phyloP scores from a whole-genome alignment of 2,329 filamentous ascomycete species.

The Phaeosphaeria sp. region DNA sequence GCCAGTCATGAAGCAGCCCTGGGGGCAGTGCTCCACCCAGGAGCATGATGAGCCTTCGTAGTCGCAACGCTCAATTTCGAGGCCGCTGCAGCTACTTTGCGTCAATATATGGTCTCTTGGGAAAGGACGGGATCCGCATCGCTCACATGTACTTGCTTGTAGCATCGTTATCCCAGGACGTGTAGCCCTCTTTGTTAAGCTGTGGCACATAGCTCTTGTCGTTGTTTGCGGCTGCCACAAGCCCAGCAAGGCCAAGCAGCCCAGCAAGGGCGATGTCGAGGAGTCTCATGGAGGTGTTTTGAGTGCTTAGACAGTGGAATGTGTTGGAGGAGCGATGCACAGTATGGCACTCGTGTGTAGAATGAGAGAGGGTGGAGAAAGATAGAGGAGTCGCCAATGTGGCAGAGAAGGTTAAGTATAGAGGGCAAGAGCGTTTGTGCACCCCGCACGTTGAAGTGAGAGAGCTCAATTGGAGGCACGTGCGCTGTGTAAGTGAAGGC shows the following conservation, averaged over 20 bases:
- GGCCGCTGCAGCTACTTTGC: not conserved
- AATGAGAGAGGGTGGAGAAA: not conserved
- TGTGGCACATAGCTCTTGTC: not conserved
- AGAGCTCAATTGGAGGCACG: not conserved
- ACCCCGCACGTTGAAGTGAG: not conserved
- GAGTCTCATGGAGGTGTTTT: slow-evolving; percentile 11
- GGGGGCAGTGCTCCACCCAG: slow-evolving; percentile 1
- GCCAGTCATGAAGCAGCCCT: slow-evolving; percentile 3
- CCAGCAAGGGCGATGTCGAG: slow-evolving; percentile 5
- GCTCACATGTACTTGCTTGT: not conserved
- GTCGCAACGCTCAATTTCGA: not conserved
- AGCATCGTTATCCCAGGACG: not conserved
- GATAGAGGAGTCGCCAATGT: not conserved
- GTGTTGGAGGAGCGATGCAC: too few relatives aligned
- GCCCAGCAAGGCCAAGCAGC: slow-evolving; percentile 5
- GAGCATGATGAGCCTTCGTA: not conserved
- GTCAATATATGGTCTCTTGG: not conserved
- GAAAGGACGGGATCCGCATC: not conserved
- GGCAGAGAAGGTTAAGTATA: not conserved
- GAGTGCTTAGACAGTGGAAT: not conserved
- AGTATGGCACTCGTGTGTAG: not conserved
- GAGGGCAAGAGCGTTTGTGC: slow-evolving; percentile 1
- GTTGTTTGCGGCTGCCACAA: slow-evolving; percentile 3
- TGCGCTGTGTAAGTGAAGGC: not conserved
- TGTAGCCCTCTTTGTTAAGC: not conserved